Conservation (phyloP, 2,329 filamentous ascomycete species). For the Colletotrichum spaethianum region DNA sequence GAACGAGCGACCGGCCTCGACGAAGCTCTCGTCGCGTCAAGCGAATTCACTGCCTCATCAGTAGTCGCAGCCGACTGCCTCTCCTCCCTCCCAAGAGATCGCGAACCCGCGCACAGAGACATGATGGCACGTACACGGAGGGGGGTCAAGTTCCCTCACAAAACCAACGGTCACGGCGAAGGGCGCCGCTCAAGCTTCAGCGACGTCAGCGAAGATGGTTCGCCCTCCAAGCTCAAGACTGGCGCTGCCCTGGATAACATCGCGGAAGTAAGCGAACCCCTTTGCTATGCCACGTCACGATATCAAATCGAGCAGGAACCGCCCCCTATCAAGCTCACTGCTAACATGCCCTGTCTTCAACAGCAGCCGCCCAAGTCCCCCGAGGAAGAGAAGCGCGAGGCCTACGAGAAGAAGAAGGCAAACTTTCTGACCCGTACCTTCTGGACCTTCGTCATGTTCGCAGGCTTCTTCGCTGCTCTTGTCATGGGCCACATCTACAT, state of each 20-base stretch:
- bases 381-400: constrained; percentile 62
- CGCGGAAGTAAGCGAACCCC: constrained; percentile 50
- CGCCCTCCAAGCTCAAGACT: constrained; percentile 47
- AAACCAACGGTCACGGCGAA: constrained; percentile 65
- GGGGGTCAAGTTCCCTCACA: constrained; percentile 70
- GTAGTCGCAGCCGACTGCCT: neutral
- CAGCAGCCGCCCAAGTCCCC: constrained; percentile 59
- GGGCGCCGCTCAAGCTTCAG: constrained; percentile 80
- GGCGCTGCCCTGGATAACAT: constrained; percentile 53
- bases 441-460: constrained; percentile 99
- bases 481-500: constrained; percentile 99
- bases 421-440: constrained; percentile 97
- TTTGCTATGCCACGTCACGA: neutral
- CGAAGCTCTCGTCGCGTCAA: neutral
- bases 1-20: neutral
- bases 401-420: constrained; percentile 99
- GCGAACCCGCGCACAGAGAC: constrained; percentile 7
- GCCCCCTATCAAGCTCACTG: neutral
- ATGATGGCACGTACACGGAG: constrained; percentile 59
- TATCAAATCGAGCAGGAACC: neutral
- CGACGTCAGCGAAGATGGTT: constrained; percentile 75
- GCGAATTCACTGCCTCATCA: neutral
- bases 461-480: constrained; percentile 89
- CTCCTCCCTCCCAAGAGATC: neutral
- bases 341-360: constrained; percentile 11